Percentiles rank a stretch among this genome's conserved stretches.
These are phyloP conservation scores for Pterocarpus santalinus DNA, from an alignment of 306 rosid species.

Conservation along the genomic window DNA sequence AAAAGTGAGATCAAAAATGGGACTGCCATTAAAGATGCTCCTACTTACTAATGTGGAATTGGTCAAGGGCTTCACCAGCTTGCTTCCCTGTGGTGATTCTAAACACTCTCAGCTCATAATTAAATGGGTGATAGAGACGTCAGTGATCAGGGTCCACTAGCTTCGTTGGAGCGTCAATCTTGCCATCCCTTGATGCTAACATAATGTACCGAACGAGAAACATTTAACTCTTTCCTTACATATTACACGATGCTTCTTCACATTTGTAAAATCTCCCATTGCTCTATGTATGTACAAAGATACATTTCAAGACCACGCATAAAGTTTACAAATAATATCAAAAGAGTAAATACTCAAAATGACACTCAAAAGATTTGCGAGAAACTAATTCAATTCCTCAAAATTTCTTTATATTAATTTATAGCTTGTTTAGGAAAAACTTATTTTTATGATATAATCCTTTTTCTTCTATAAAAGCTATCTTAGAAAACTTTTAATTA, in stretches of 20 bases:
- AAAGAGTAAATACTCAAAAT: not conserved
- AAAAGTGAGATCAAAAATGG: too few relatives aligned
- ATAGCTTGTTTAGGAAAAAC: too few relatives aligned
- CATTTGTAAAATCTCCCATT: constrained; percentile 51
- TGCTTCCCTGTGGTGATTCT: not conserved
- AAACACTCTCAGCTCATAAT: constrained; percentile 36
- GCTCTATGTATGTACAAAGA: constrained; percentile 64
- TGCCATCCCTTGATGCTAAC: constrained; percentile 46
- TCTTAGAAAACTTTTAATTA: too few relatives aligned
- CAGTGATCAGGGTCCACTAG: constrained; percentile 52
- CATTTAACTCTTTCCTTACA: constrained; percentile 48
- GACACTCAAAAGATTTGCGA: too few relatives aligned
- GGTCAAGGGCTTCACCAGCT: constrained; percentile 30
- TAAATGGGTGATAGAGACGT: constrained; percentile 44
- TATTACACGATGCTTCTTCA: constrained; percentile 52
- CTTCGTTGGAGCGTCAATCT: constrained; percentile 45
- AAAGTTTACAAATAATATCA: not conserved
- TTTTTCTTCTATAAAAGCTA: too few relatives aligned
- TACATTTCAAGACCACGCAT: not conserved
- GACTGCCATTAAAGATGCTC: too few relatives aligned
- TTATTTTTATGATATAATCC: too few relatives aligned
- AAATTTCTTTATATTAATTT: too few relatives aligned
- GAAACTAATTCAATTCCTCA: too few relatives aligned
- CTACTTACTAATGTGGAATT: not conserved
- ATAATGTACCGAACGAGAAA: constrained; percentile 18